phyloP scores from a whole-genome alignment of 2,329 filamentous ascomycete genomes.

The Bipolaris victoriae region DNA sequence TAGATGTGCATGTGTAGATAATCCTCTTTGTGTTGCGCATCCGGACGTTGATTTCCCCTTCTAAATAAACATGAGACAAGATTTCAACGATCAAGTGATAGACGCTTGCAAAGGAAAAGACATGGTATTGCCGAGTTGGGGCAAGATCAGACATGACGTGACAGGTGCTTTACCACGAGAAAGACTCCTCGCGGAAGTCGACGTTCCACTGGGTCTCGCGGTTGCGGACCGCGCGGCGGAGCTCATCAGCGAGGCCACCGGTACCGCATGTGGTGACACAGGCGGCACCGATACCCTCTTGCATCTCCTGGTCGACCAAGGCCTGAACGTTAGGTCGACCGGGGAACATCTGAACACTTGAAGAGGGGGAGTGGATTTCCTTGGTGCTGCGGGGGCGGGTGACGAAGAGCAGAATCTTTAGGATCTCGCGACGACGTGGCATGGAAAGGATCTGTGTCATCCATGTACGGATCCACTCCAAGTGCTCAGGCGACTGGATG shows the following conservation, averaged over 20 bases:
- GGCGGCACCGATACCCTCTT: constrained; percentile 85
- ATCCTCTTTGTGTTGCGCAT: constrained; percentile 19
- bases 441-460: constrained; percentile 84
- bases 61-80: constrained; percentile 9
- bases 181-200: constrained; percentile 81
- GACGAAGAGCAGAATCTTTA: constrained; percentile 88
- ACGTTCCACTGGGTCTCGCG: constrained; percentile 70
- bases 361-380: constrained; percentile 76
- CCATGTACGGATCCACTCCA: constrained; percentile 94
- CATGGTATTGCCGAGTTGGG: constrained; percentile 22
- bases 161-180: constrained; percentile 61
- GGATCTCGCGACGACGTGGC: constrained; percentile 78
- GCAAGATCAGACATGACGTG: constrained; percentile 11
- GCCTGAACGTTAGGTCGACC: constrained; percentile 83
- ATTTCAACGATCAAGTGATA: constrained; percentile 10
- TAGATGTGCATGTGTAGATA: constrained; percentile 5
- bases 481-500: constrained; percentile 83
- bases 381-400: constrained; percentile 84
- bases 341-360: constrained; percentile 88
- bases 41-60: constrained; percentile 6
- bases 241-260: constrained; percentile 75
- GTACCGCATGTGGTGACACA: constrained; percentile 82
- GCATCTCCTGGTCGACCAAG: constrained; percentile 80
- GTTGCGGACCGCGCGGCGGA: constrained; percentile 69
- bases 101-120: constrained; percentile 18